Evolutionary conservation across 306 rosid genomes (phyloP), one percentile per base, ranked within the genome.

Genomic region (Dryas octopetala): DNA sequence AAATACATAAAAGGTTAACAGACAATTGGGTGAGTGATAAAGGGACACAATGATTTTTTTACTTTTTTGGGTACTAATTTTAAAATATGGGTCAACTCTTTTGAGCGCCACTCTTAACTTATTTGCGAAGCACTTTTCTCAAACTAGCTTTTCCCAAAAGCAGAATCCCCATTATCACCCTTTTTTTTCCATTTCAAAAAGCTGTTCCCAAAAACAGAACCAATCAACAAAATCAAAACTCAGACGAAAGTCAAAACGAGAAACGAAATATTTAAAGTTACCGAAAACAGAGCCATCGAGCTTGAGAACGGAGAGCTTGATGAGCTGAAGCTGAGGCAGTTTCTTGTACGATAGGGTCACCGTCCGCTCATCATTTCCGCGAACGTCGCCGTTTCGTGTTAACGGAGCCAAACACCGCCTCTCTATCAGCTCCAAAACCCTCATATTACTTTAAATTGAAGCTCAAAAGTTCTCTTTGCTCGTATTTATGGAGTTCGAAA

Each of bases 251-350:
- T 59, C 23, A 16, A 58, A 9, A 2, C 38, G 26, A 59, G 41
- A 7, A 64, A 62, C 5, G 54, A 43, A 1, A 66, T 59, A 65
- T 0, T 4, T 5, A 2, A 9, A 62, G n/a, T 51, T 74, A 86
- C 90, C 90, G 74, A 86, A 86, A 19, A 49, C 80, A 51, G 87
- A 83, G 47, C 87, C 82, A 45, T 86, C 87, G 59, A 86, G 90
- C 78, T 86, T 86, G 40, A 86, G 76, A 62, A 86, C 82, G 55
- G 85, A 81, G 63, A 86, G 87, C 28, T 79, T 79, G 72, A 86
- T 73, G 43, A 41, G 52, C 64, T 74, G 80, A 64, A 53, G 75
- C 57, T 80, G 84, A 9, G 84, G 82, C 49, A 86, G 76, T 52
- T 68, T 67, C 28, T 59, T 66, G 68, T 83, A 86, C 38, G 79